phyloP scores from a whole-genome alignment of 257 asterid species.

The Solanum gandarillasii region DNA sequence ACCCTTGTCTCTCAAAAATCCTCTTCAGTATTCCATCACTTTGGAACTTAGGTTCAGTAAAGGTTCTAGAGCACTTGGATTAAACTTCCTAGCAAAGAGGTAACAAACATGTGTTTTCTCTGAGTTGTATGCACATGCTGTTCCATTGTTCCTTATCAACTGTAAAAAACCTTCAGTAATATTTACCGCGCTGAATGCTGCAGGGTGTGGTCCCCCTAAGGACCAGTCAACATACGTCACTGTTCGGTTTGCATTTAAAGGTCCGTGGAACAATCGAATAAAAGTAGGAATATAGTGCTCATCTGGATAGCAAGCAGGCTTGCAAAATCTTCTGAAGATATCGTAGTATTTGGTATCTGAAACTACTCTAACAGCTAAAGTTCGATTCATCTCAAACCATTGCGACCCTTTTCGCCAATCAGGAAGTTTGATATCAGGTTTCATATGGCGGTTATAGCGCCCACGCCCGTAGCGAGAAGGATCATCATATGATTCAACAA shows the following conservation, averaged over 20 bases:
- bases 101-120: constrained; percentile 33
- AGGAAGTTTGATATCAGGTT: constrained; percentile 45
- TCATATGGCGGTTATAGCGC: constrained; percentile 74
- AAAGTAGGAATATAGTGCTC: constrained; percentile 89
- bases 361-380: constrained; percentile 50
- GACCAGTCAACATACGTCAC: constrained; percentile 92
- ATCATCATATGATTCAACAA: constrained; percentile 66
- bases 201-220: constrained; percentile 66
- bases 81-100: constrained; percentile 91
- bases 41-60: constrained; percentile 41
- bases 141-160: constrained; percentile 45
- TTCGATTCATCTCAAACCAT: constrained; percentile 86
- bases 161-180: constrained; percentile 42
- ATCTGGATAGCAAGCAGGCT: constrained; percentile 87
- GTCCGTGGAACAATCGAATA: constrained; percentile 46
- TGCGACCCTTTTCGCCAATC: constrained; percentile 98
- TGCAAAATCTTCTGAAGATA: constrained; percentile 58
- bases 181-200: constrained; percentile 40
- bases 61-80: constrained; percentile 56
- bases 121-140: constrained; percentile 50
- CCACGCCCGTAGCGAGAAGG: constrained; percentile 94
- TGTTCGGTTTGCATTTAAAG: constrained; percentile 60
- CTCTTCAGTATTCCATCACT: constrained; percentile 61
- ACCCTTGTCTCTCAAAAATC: neutral
- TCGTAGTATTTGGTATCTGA: constrained; percentile 64